These are phyloP conservation scores for Carex parvula DNA, from an alignment of 176 grass and related monocot species.

Conservation along the genomic window DNA sequence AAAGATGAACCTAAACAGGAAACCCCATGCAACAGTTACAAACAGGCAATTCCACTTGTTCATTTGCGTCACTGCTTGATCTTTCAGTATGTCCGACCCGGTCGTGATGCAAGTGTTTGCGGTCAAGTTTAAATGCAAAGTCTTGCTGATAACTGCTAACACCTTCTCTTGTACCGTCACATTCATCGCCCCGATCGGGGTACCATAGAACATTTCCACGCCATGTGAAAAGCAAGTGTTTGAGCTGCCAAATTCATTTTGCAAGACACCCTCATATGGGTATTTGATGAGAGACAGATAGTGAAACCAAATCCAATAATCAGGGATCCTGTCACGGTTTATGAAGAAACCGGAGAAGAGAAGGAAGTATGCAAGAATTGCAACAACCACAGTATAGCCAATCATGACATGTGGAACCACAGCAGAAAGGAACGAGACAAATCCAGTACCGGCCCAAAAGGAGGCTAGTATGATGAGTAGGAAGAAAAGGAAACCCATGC, in stretches of 20 bases:
- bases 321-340: constrained; percentile 53
- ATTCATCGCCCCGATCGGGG: constrained; percentile 46
- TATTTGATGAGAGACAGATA: constrained; percentile 84
- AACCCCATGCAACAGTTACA: constrained; percentile 48
- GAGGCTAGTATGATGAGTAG: constrained; percentile 49
- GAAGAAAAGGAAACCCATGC: constrained; percentile 53
- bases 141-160: constrained; percentile 40
- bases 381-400: constrained; percentile 73
- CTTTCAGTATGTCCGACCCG: constrained; percentile 52
- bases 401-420: constrained; percentile 89
- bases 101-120: constrained; percentile 43
- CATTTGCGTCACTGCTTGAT: constrained; percentile 57
- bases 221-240: constrained; percentile 53
- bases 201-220: constrained; percentile 62
- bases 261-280: constrained; percentile 72
- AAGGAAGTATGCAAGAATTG: constrained; percentile 88
- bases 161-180: constrained; percentile 41
- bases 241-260: constrained; percentile 65
- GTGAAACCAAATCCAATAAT: constrained; percentile 95
- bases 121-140: constrained; percentile 32
- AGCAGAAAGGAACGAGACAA: constrained; percentile 82
- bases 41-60: constrained; percentile 70
- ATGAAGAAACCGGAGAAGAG: constrained; percentile 95
- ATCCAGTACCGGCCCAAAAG: constrained; percentile 74
- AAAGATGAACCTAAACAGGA: constrained; percentile 61